Evolutionary conservation across 495 filamentous ascomycete species (phyloP), one percentile per base, ranked within the genome.

Genomic region (Xylaria nigripes): DNA sequence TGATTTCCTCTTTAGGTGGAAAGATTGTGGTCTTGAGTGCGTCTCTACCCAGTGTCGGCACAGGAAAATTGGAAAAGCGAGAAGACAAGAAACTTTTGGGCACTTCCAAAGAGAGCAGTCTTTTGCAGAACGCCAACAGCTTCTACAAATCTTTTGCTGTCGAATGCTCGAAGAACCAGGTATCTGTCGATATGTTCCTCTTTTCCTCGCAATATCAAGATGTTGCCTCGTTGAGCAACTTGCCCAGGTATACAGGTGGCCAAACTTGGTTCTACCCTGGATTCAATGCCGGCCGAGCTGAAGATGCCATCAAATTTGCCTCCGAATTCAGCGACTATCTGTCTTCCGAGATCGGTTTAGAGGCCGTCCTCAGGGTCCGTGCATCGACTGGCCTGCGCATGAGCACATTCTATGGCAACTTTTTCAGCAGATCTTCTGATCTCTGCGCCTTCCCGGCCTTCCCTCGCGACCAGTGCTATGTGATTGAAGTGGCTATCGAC

Each of bases 141-240:
- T 98, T 98, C 70, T 98, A 98, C 80, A 98, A 98, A 76, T 95
- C 89, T 65, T 98, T 98, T 67, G 93, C 93, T 2, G 94, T 98
- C 6, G 93, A 98, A 65, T 98, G 93, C 68, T 96, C 92, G 42
- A 98, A 98, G 72, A 91, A 91, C 55, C 93, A 98, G 67, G 92
- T 98, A 8, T 97, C 92, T 0, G 88, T 97, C 62, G 93, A 98
- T 70, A 98, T 98, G 93, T 98, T 98, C 75, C 78, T 98, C 43
- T 98, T 98, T 77, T 92, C 89, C 3, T 90, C 90, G 10, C 86
- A 91, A 62, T 98, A 98, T 68, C 93, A 96, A 66, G 93, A 98
- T 62, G 94, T 98, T 18, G 93, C 93, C 13, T 93, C 90, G 36
- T 76, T 97, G 38, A 95, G 89, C 73, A 96, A 95, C 68, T 73